phyloP scores from a whole-genome alignment of 139 green algal genomes.

The Picocystis salinarum region DNA sequence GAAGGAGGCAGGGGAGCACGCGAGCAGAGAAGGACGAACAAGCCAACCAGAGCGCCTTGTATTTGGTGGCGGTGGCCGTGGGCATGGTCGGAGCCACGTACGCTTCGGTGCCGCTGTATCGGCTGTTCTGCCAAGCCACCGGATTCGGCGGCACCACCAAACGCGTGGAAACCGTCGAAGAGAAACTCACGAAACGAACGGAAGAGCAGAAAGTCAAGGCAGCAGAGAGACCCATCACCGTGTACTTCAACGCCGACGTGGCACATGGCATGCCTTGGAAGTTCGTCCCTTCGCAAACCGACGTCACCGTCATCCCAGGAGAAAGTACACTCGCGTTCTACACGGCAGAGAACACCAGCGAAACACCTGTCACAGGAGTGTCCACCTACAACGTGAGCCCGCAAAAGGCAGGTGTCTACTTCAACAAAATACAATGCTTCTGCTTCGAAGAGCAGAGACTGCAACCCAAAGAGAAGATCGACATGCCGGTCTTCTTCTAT shows the following conservation, averaged over 20 bases:
- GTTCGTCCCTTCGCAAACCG: slow-evolving; percentile 68
- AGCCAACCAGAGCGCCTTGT: slow-evolving; percentile 12
- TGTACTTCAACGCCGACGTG: slow-evolving; percentile 82
- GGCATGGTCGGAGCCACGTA: slow-evolving; percentile 87
- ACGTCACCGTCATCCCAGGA: slow-evolving; percentile 54
- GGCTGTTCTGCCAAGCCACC: slow-evolving; percentile 54
- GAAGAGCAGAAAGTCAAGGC: slow-evolving; percentile 7
- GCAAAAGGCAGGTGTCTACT: slow-evolving; percentile 70
- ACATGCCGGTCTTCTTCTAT: slow-evolving; percentile 99
- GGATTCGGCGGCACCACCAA: slow-evolving; percentile 8
- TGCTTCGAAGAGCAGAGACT: slow-evolving; percentile 11
- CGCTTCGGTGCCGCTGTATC: slow-evolving; percentile 79
- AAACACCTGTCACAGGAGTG: slow-evolving; percentile 60
- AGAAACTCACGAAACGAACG: slow-evolving; percentile 9
- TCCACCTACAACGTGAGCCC: slow-evolving; percentile 95
- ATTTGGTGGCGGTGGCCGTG: slow-evolving; percentile 44
- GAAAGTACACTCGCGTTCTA: slow-evolving; percentile 95
- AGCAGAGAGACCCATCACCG: slow-evolving; percentile 35
- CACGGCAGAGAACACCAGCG: slow-evolving; percentile 67
- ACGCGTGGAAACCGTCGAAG: slow-evolving; percentile 1
- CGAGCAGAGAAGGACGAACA: too few species aligned
- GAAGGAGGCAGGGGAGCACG: too few species aligned
- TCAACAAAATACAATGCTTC: slow-evolving; percentile 97
- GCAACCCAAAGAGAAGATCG: slow-evolving; percentile 53
- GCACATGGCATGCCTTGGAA: slow-evolving; percentile 74